Evolutionary conservation across 2,329 filamentous ascomycete genomes (phyloP).

Genomic region (Cylindrodendrum hubeiense): DNA sequence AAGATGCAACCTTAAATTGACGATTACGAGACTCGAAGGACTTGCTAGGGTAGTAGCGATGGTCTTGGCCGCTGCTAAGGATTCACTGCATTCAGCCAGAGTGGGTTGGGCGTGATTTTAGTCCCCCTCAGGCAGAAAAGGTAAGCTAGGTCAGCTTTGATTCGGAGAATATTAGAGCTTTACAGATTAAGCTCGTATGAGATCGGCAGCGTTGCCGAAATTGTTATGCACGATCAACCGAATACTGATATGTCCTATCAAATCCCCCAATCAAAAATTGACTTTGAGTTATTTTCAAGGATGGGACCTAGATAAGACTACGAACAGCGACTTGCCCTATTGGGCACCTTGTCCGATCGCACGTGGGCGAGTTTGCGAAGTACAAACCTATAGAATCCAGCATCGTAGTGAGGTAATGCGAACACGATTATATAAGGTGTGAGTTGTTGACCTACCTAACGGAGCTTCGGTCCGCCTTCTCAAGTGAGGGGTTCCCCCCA

Average conservation of each 20-base stretch:
- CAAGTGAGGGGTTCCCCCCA: too few relatives aligned
- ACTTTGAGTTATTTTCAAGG: background rate
- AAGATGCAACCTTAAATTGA: background rate
- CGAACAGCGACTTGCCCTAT: background rate
- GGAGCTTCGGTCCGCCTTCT: too few relatives aligned
- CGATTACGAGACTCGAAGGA: background rate
- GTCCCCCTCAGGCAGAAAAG: too few relatives aligned
- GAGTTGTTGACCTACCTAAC: too few relatives aligned
- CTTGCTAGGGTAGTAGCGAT: background rate
- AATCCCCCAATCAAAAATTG: background rate
- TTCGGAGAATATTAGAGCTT: background rate
- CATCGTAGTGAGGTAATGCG: too few relatives aligned
- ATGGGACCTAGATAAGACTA: background rate
- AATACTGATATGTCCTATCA: background rate
- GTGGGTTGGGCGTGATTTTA: background rate
- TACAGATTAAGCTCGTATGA: background rate
- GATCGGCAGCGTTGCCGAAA: background rate
- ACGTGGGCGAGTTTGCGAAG: too few relatives aligned
- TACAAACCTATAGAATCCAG: too few relatives aligned
- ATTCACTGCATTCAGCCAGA: background rate
- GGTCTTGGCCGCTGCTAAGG: background rate
- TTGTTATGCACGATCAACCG: background rate
- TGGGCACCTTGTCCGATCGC: background rate
- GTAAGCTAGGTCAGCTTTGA: background rate
- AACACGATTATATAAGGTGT: too few relatives aligned